These are phyloP conservation scores for Colletotrichum sp. DNA, from an alignment of 2,329 filamentous ascomycete species.

Conservation along the genomic window DNA sequence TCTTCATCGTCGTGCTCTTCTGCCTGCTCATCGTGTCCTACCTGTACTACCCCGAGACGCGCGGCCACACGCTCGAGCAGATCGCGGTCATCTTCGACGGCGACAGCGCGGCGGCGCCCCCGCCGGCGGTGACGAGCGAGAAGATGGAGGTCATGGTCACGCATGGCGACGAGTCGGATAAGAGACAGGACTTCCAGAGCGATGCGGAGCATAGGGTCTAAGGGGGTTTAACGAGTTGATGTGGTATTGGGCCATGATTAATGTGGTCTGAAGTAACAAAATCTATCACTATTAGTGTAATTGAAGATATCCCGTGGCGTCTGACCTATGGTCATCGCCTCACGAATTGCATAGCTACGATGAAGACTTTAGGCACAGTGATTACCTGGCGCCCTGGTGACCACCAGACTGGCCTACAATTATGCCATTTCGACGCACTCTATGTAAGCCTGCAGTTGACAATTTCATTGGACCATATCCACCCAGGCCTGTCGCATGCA, in stretches of 20 bases:
- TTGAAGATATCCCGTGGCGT: not conserved
- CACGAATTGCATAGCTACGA: no score
- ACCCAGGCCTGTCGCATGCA: not conserved
- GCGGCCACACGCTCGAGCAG: constrained; percentile 17
- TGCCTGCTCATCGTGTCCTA: constrained; percentile 3
- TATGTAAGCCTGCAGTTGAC: no score
- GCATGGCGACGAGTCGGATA: not conserved
- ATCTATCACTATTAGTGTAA: not conserved
- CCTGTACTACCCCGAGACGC: constrained; percentile 14
- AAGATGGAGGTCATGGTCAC: constrained; percentile 3
- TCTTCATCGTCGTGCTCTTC: constrained; percentile 41
- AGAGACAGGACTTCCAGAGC: not conserved
- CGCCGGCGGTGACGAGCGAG: not conserved
- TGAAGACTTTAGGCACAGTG: not conserved
- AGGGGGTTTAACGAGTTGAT: not conserved
- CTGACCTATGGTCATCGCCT: no score
- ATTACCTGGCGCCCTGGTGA: no score
- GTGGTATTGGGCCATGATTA: not conserved
- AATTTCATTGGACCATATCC: not conserved
- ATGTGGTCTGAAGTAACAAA: not conserved
- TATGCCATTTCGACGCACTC: not conserved
- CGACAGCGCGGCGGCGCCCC: not conserved
- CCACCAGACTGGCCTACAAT: not conserved
- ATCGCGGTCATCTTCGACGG: constrained; percentile 19
- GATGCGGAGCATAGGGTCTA: not conserved